Base-by-base conservation (phyloP, 2,329 filamentous ascomycete genomes). In the Colletotrichum acutatum region DNA sequence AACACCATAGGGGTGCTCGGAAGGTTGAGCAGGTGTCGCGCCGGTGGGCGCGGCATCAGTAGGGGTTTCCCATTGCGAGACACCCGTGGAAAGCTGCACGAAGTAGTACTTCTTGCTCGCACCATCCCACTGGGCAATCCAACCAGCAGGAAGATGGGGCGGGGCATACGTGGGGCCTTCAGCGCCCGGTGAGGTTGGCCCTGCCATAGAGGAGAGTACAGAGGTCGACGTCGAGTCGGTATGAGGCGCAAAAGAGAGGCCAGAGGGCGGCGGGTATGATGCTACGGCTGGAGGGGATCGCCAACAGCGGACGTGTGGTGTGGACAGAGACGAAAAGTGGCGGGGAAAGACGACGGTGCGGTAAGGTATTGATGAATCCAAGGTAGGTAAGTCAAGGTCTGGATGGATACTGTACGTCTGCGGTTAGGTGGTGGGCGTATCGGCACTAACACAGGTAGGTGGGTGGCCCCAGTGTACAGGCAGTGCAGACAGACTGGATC, bases 1-100 rank as follows among this genome's bases (percentile, higher is more conserved):
- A 14, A 86, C 83, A 71, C 90, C 89, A 81, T 92, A 93, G 5
- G 91, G 91, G 77, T 93, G 91, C 24, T 92, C 89, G 66, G 81
- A 84, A 70, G 86, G 87, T 22, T 74, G 71, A 74, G 84, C 88
- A 58, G 89, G 91, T 49, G 89, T 91, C 78, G 85, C 90, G 74
- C 90, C 90, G 26, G 89, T 87, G 57, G 89, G 90, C 8, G 89
- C 91, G 62, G 91, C 87, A 71, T 90, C 86, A 16, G 90, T 93
- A 37, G 92, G 92, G 37, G 89, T 87, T n/a, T 94, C 92, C 92
- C 92, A 94, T 82, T 94, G 92, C 75, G 92, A 93, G 49, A 90
- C 86, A 60, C 92, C 92, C 8, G 92, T 94, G 66, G 90, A 91
- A 67, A 94, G 88, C 81, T 94, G 91, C 63, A 94, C 92, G 80